These are phyloP conservation scores for Cytospora piceicola DNA, from an alignment of 2,329 filamentous ascomycete genomes.

Conservation along the genomic window DNA sequence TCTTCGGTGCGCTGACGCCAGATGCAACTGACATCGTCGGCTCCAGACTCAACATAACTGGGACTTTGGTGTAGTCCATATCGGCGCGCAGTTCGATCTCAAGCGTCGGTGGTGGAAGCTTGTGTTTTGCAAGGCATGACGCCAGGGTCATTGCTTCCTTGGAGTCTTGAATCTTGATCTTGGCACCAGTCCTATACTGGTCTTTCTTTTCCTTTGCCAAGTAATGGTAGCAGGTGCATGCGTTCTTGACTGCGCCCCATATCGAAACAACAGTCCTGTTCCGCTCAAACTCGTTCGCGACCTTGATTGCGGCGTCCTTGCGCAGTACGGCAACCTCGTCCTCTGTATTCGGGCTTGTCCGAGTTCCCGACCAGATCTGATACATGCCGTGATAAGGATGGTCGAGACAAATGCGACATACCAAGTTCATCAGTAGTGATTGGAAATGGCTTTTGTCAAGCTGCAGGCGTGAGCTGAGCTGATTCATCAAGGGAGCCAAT, in stretches of 20 bases:
- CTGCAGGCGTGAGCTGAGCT: conserved; percentile 90
- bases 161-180: conserved; percentile 64
- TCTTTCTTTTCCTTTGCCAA: conserved; percentile 62
- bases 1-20: conserved; percentile 91
- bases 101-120: conserved; percentile 87
- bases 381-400: conserved; percentile 98
- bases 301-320: conserved; percentile 70
- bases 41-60: conserved; percentile 73
- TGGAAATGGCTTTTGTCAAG: conserved; percentile 75
- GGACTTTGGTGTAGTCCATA: conserved; percentile 76
- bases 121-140: conserved; percentile 64
- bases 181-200: conserved; percentile 51
- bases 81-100: conserved; percentile 74
- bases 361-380: conserved; percentile 85
- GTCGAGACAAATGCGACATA: conserved; percentile 83
- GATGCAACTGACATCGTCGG: conserved; percentile 82
- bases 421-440: conserved; percentile 69
- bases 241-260: conserved; percentile 74
- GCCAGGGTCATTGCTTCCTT: conserved; percentile 65
- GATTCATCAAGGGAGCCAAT: conserved; percentile 92
- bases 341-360: conserved; percentile 68
- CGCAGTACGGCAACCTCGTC: conserved; percentile 77
- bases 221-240: conserved; percentile 67
- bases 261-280: conserved; percentile 53
- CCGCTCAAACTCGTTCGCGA: conserved; percentile 63